Evolutionary conservation across 1,284 basidiomycete genomes (phyloP).

Genomic region (Tausonia pullulans): DNA sequence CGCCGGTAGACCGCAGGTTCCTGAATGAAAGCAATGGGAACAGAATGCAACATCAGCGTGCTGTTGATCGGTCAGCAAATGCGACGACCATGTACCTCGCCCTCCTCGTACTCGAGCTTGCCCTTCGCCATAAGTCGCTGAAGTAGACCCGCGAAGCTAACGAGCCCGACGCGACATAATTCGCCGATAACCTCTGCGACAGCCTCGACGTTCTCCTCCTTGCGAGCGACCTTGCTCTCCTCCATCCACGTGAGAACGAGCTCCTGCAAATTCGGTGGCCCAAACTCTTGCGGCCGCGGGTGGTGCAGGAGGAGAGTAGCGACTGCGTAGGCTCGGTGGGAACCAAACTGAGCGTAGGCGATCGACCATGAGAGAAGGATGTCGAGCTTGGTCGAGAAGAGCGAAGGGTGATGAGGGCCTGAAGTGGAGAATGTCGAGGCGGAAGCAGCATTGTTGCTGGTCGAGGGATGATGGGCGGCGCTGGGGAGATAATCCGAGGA

Average conservation of each 20-base stretch:
- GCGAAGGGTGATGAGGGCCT: slow-evolving; percentile 33
- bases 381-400: slow-evolving; percentile 60
- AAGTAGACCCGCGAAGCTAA: slow-evolving; percentile 2
- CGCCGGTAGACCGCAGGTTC: neutral
- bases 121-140: slow-evolving; percentile 11
- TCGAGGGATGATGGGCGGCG: no score
- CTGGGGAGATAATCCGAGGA: slow-evolving; percentile 13
- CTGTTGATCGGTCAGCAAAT: no score
- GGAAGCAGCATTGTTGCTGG: slow-evolving; percentile 7
- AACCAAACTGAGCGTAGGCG: slow-evolving; percentile 66
- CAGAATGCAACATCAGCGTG: no score
- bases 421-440: slow-evolving; percentile 34
- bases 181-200: slow-evolving; percentile 14
- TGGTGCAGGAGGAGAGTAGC: slow-evolving; percentile 50
- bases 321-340: slow-evolving; percentile 67
- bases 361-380: slow-evolving; percentile 78
- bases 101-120: slow-evolving; percentile 1
- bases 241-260: slow-evolving; percentile 11
- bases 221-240: slow-evolving; percentile 3
- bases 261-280: neutral
- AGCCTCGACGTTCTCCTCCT: slow-evolving; percentile 2
- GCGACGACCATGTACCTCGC: no score
- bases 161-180: neutral
- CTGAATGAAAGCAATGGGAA: no score
- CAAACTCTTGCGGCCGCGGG: neutral